These are phyloP conservation scores for Fusarium succisae DNA, from an alignment of 2,329 filamentous ascomycete genomes.

Conservation along the genomic window DNA sequence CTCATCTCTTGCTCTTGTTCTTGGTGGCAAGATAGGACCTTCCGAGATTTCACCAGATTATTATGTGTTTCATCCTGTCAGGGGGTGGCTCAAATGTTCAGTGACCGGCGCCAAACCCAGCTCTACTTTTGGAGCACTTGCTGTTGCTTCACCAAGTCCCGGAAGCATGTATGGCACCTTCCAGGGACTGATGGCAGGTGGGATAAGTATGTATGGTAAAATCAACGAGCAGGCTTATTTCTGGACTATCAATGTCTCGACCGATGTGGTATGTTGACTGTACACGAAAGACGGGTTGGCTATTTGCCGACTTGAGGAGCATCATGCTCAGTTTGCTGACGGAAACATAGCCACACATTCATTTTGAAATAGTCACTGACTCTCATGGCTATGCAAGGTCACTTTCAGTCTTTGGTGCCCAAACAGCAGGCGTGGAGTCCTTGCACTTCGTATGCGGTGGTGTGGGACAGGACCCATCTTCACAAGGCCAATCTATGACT, in stretches of 20 bases:
- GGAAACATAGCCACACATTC: constrained; percentile 38
- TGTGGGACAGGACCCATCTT: constrained; percentile 41
- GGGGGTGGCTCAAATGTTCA: constrained; percentile 59
- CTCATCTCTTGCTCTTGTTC: constrained; percentile 64
- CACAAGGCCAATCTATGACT: constrained; percentile 44
- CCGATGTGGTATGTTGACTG: constrained; percentile 47
- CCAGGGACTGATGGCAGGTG: constrained; percentile 75
- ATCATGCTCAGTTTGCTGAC: not conserved
- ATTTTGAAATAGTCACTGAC: constrained; percentile 32
- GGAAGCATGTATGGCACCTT: constrained; percentile 46
- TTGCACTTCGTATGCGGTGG: constrained; percentile 47
- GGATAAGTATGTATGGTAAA: constrained; percentile 71
- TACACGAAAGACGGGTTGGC: too few species aligned
- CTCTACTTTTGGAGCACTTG: constrained; percentile 55
- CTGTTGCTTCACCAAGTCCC: constrained; percentile 45
- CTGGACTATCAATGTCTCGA: constrained; percentile 66
- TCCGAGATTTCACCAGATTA: constrained; percentile 60
- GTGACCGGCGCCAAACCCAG: constrained; percentile 48
- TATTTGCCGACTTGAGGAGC: not conserved
- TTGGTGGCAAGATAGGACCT: constrained; percentile 68
- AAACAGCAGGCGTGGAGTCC: constrained; percentile 34
- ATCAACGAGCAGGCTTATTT: constrained; percentile 70
- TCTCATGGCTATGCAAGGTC: not conserved
- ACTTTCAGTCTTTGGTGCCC: constrained; percentile 48
- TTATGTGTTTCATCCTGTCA: constrained; percentile 60